Evolutionary conservation across 1,139 yeast genomes (phyloP).

Genomic region (Debaryomyces singareniensis): DNA sequence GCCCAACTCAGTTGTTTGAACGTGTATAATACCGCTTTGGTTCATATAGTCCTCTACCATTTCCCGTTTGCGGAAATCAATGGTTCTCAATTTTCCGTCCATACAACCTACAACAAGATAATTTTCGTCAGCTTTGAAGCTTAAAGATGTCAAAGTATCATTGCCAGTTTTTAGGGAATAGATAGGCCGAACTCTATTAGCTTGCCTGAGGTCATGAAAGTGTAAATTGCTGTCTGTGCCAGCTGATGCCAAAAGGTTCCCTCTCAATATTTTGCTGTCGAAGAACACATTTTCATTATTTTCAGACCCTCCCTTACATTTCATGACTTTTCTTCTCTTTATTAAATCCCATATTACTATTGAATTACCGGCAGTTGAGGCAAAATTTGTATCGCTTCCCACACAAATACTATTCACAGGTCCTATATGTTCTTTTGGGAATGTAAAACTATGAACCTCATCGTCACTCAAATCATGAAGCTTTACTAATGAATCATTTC

Average conservation of each 20-base stretch:
- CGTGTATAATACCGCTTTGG: slow-evolving; percentile 6
- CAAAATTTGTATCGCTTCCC: slow-evolving; percentile 6
- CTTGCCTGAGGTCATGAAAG: slow-evolving; percentile 10
- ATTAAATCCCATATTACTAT: slow-evolving; percentile 12
- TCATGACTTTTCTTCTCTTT: slow-evolving; percentile 8
- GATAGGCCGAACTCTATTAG: slow-evolving; percentile 6
- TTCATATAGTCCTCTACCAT: slow-evolving; percentile 11
- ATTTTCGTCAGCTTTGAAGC: slow-evolving; percentile 7
- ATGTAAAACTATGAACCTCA: slow-evolving; percentile 5
- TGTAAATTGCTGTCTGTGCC: slow-evolving; percentile 15
- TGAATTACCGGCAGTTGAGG: slow-evolving; percentile 6
- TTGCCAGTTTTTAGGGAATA: slow-evolving; percentile 14
- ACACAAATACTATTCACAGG: slow-evolving; percentile 15
- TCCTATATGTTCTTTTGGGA: slow-evolving; percentile 14
- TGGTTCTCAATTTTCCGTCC: slow-evolving; percentile 19
- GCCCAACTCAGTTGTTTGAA: slow-evolving; percentile 3
- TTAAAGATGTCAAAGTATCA: slow-evolving; percentile 25
- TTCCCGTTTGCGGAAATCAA: slow-evolving; percentile 21
- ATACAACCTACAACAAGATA: slow-evolving; percentile 19
- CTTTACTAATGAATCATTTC: slow-evolving; percentile 14
- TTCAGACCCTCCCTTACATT: slow-evolving; percentile 5
- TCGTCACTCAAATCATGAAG: slow-evolving; percentile 10
- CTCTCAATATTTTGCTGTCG: slow-evolving; percentile 8
- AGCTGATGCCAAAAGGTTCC: slow-evolving; percentile 16
- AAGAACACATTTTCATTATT: slow-evolving; percentile 9